Conservation (phyloP, 331 rosid species). For the Cydonia oblonga region DNA sequence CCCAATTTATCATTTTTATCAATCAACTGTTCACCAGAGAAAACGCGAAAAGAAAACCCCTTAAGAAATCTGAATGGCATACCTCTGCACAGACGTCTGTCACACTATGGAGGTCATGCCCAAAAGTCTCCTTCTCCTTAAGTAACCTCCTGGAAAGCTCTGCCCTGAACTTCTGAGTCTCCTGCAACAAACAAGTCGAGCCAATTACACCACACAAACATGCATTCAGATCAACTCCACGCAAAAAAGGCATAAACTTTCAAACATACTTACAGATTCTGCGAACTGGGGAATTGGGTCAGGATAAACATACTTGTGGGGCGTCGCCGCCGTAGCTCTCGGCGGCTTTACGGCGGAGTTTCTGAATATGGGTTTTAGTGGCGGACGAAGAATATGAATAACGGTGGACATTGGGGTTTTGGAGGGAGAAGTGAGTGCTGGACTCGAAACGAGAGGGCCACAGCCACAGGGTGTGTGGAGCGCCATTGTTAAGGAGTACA, state of each 20-base stretch:
- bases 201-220: not conserved
- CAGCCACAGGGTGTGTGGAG: not conserved
- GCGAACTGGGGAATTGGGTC: slow-evolving; percentile 57
- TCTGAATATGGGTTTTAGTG: slow-evolving; percentile 7
- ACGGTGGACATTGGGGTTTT: not conserved
- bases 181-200: slow-evolving; percentile 24
- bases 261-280: slow-evolving; percentile 22
- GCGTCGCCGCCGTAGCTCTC: slow-evolving; percentile 13
- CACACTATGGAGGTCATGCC: slow-evolving; percentile 40
- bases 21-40: not conserved
- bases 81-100: slow-evolving; percentile 57
- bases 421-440: slow-evolving; percentile 8
- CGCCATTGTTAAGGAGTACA: not conserved
- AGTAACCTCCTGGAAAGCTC: slow-evolving; percentile 39
- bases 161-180: slow-evolving; percentile 48
- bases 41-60: not conserved
- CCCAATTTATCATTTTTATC: not conserved
- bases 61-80: not conserved
- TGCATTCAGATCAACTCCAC: not conserved
- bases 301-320: slow-evolving; percentile 34
- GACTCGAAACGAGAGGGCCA: not conserved
- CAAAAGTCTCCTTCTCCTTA: slow-evolving; percentile 39
- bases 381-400: not conserved
- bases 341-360: slow-evolving; percentile 8
- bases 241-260: not conserved